These are phyloP conservation scores for Eucalyptus viminalis DNA, from an alignment of 345 rosid genomes.

Conservation along the genomic window DNA sequence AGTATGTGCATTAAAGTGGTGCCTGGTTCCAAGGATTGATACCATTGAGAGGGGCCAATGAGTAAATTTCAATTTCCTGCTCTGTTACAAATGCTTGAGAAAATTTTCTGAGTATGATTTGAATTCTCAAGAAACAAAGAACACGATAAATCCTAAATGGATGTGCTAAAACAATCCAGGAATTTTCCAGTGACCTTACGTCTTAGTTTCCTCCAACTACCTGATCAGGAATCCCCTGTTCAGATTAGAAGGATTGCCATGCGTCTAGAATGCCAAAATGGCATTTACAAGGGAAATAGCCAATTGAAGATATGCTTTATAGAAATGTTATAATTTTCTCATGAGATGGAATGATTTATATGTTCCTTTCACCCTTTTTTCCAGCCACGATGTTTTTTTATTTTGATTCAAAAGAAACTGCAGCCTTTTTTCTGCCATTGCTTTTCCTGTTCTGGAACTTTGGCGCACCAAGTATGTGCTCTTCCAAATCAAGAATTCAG, in stretches of 20 bases:
- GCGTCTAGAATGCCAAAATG: neutral
- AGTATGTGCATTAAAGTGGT: neutral
- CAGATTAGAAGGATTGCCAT: neutral
- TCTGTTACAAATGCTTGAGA: neutral
- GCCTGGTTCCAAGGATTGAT: neutral
- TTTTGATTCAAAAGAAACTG: neutral
- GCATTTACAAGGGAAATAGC: neutral
- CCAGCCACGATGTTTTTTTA: neutral
- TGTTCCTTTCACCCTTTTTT: neutral
- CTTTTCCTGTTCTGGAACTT: neutral
- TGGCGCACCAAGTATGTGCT: neutral
- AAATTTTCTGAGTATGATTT: neutral
- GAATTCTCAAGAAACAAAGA: neutral
- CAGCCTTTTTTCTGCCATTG: neutral
- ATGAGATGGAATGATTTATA: neutral
- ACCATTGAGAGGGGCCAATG: neutral
- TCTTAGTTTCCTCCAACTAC: neutral
- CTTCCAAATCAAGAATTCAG: neutral
- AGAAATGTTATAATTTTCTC: neutral
- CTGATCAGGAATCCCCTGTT: neutral
- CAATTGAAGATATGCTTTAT: neutral
- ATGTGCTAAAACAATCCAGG: neutral
- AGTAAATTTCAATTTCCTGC: neutral
- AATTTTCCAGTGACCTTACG: neutral
- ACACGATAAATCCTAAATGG: neutral